These are phyloP conservation scores for Myriosclerotinia scirpicola DNA, from an alignment of 2,329 filamentous ascomycete genomes.

Conservation along the genomic window DNA sequence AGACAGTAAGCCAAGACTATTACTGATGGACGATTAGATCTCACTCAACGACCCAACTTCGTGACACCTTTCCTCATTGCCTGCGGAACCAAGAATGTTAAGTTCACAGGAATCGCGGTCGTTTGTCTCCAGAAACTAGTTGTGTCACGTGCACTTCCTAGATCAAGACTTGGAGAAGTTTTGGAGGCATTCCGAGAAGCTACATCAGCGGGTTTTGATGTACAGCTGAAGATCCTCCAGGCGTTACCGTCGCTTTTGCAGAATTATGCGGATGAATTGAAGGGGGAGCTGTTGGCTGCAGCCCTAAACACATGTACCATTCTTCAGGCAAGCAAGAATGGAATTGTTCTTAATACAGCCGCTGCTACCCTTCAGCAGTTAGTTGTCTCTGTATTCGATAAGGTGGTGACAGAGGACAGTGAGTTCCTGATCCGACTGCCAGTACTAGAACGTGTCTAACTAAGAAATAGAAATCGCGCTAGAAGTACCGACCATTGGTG, in stretches of 20 bases:
- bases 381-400: conserved; percentile 89
- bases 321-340: conserved; percentile 86
- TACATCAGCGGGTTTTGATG: conserved; percentile 76
- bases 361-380: conserved; percentile 96
- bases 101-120: conserved; percentile 84
- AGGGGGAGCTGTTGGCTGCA: conserved; percentile 76
- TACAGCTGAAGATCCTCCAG: conserved; percentile 94
- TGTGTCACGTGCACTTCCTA: conserved; percentile 75
- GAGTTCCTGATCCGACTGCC: conserved; percentile 41
- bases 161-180: conserved; percentile 77
- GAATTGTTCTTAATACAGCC: conserved; percentile 91
- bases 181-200: conserved; percentile 86
- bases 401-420: conserved; percentile 81
- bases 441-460: conserved; percentile 23
- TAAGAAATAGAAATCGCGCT: conserved; percentile 40
- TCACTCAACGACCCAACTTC: conserved; percentile 78
- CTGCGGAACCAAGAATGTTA: conserved; percentile 85
- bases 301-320: conserved; percentile 89
- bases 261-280: conserved; percentile 81
- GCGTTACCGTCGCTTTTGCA: conserved; percentile 85
- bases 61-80: conserved; percentile 93
- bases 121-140: conserved; percentile 88
- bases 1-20: conserved; percentile 1
- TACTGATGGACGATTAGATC: conserved; percentile 55
- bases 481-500: conserved; percentile 60